Conservation (phyloP, 2,329 filamentous ascomycete species). For the Alternaria novae-zelandiae region DNA sequence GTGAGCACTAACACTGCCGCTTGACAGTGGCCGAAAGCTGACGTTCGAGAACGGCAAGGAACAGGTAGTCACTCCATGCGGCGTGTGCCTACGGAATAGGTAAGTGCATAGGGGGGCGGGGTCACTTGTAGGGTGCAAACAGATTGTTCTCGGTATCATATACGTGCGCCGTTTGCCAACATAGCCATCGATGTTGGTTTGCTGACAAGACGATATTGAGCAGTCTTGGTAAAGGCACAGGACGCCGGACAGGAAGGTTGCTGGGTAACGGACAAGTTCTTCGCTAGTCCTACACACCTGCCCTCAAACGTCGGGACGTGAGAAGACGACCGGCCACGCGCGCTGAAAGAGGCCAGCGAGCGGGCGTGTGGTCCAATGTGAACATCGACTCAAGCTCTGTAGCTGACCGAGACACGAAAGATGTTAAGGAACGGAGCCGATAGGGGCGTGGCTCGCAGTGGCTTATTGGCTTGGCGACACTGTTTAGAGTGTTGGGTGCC, state of each 20-base stretch:
- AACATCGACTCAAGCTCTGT: background rate
- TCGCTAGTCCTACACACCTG: background rate
- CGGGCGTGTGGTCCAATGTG: constrained; percentile 4
- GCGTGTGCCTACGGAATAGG: background rate
- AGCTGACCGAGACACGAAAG: constrained; percentile 9
- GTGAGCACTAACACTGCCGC: constrained; percentile 7
- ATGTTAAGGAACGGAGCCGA: constrained; percentile 9
- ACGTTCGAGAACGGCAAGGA: background rate
- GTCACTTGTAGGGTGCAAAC: background rate
- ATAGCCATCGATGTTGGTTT: background rate
- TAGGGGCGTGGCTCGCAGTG: constrained; percentile 18
- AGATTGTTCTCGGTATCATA: background rate
- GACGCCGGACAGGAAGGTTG: background rate
- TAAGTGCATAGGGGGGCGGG: background rate
- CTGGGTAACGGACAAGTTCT: constrained; percentile 5
- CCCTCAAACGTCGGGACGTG: background rate
- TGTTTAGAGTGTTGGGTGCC: constrained; percentile 3
- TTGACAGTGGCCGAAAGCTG: background rate
- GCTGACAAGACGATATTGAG: constrained; percentile 12
- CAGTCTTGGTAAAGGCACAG: constrained; percentile 9
- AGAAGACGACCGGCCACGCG: constrained; percentile 3
- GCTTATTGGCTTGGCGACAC: constrained; percentile 28
- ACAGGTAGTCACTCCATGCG: background rate
- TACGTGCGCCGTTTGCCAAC: background rate
- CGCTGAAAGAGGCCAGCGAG: background rate